Conservation (phyloP, 208 protist genomes). For the Novymonas esmeraldas region DNA sequence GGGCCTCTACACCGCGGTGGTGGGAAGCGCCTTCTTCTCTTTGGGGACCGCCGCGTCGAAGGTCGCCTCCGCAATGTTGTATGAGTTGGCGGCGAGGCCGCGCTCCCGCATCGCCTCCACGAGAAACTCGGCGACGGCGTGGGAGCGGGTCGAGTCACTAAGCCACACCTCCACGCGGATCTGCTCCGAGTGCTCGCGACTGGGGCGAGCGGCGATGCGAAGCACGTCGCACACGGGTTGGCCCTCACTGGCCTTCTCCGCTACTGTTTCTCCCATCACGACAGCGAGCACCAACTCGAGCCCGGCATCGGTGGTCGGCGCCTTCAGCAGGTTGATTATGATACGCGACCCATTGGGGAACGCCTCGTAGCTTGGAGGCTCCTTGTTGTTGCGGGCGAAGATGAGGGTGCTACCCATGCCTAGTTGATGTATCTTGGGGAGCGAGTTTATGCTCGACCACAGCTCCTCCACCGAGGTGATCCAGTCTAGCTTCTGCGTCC, state of each 20-base stretch:
- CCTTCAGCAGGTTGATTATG: slow-evolving; percentile 69
- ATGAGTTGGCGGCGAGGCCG: slow-evolving; percentile 45
- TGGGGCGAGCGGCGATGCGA: slow-evolving; percentile 72
- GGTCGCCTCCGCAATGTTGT: slow-evolving; percentile 60
- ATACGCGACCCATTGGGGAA: slow-evolving; percentile 85
- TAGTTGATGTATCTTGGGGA: slow-evolving; percentile 83
- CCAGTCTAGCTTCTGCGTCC: slow-evolving; percentile 81
- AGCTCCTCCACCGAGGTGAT: slow-evolving; percentile 87
- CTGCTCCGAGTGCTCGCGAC: slow-evolving; percentile 60
- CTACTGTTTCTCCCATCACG: slow-evolving; percentile 76
- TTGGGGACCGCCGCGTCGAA: slow-evolving; percentile 53
- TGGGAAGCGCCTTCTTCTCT: slow-evolving; percentile 14
- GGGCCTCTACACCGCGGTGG: slow-evolving; percentile 7
- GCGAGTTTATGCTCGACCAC: slow-evolving; percentile 91
- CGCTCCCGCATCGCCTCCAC: slow-evolving; percentile 49
- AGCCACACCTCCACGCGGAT: slow-evolving; percentile 90
- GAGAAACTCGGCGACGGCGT: slow-evolving; percentile 53
- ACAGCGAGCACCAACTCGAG: slow-evolving; percentile 71
- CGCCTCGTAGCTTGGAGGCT: slow-evolving; percentile 85
- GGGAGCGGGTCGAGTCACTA: slow-evolving; percentile 66
- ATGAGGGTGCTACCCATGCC: slow-evolving; percentile 82
- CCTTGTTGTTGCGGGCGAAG: slow-evolving; percentile 83
- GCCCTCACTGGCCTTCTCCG: slow-evolving; percentile 53
- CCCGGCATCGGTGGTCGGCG: slow-evolving; percentile 63
- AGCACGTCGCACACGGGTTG: slow-evolving; percentile 85